A percentile compares a stretch with the other conserved stretches of the same genome.
These are phyloP conservation scores for Naganishia cerealis DNA, from an alignment of 1,284 basidiomycete species.

Conservation along the genomic window DNA sequence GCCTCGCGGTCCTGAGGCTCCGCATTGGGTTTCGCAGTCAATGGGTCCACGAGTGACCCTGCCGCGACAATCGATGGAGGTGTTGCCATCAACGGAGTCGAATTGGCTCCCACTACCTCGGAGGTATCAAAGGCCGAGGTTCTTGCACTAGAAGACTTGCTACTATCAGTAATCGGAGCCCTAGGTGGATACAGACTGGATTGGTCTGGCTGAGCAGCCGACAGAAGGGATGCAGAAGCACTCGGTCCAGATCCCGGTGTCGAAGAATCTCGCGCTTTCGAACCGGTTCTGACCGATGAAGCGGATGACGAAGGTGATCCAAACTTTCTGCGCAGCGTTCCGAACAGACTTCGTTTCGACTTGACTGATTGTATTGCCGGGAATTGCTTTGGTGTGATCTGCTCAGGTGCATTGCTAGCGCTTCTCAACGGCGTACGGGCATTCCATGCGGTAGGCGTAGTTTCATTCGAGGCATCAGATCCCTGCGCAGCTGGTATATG, in stretches of 20 bases:
- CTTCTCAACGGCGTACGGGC: neutral
- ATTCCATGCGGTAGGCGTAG: neutral
- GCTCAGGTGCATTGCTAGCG: neutral
- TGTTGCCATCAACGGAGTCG: neutral
- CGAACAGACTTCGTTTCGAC: constrained; percentile 21
- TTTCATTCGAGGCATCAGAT: neutral
- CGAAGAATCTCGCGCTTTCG: neutral
- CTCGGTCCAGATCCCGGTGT: constrained; percentile 6
- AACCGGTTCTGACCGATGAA: neutral
- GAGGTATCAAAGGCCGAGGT: neutral
- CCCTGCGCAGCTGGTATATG: neutral
- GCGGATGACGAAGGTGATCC: constrained; percentile 2
- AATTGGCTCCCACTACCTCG: neutral
- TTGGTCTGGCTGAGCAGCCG: neutral
- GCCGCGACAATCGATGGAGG: neutral
- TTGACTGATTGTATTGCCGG: constrained; percentile 22
- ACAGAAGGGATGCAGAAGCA: constrained; percentile 6
- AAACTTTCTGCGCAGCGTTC: constrained; percentile 20
- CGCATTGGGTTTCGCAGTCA: neutral
- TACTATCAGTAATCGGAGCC: neutral
- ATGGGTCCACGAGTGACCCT: neutral
- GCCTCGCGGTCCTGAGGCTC: neutral
- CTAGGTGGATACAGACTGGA: neutral
- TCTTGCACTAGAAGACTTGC: neutral
- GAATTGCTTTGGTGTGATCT: neutral